Percentiles rank a stretch among this genome's conserved stretches.
phyloP scores from a whole-genome alignment of 148 eudicot genomes.

The Beta vulgaris region DNA sequence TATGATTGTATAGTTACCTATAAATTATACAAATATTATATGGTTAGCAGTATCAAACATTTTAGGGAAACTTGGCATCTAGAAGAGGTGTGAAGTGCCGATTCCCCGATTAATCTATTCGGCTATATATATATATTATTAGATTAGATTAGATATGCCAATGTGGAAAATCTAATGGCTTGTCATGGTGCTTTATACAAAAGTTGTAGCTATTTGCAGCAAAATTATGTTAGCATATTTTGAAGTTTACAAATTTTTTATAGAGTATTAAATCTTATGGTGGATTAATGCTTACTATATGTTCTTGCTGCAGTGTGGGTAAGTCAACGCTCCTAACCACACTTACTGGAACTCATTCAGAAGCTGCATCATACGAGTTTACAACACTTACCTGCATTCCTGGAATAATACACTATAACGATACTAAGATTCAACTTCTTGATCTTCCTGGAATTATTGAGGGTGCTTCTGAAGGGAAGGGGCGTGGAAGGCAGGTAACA shows the following conservation, averaged over 20 bases:
- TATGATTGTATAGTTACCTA: too few relatives aligned
- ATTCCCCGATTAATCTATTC: too few relatives aligned
- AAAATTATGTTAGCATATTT: neutral
- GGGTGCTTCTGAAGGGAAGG: constrained; percentile 99
- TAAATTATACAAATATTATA: too few relatives aligned
- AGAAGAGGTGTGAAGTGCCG: too few relatives aligned
- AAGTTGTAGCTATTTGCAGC: constrained; percentile 4
- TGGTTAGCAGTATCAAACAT: too few relatives aligned
- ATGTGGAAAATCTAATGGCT: neutral
- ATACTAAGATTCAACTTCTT: constrained; percentile 92
- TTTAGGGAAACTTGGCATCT: too few relatives aligned
- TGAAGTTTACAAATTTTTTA: neutral
- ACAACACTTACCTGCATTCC: constrained; percentile 98
- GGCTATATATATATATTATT: too few relatives aligned
- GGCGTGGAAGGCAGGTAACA: constrained; percentile 97
- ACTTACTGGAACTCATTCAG: constrained; percentile 97
- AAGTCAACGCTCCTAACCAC: constrained; percentile 92
- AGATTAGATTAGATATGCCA: constrained; percentile 4
- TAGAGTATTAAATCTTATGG: neutral
- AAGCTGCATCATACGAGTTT: constrained; percentile 98
- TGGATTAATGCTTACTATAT: neutral
- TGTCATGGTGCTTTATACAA: neutral
- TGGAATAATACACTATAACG: constrained; percentile 95
- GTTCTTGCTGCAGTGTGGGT: constrained; percentile 72
- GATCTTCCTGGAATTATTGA: constrained; percentile 99